Base-by-base conservation (phyloP, 192 early-diverging fungal species). In the Coemansia sp. region DNA sequence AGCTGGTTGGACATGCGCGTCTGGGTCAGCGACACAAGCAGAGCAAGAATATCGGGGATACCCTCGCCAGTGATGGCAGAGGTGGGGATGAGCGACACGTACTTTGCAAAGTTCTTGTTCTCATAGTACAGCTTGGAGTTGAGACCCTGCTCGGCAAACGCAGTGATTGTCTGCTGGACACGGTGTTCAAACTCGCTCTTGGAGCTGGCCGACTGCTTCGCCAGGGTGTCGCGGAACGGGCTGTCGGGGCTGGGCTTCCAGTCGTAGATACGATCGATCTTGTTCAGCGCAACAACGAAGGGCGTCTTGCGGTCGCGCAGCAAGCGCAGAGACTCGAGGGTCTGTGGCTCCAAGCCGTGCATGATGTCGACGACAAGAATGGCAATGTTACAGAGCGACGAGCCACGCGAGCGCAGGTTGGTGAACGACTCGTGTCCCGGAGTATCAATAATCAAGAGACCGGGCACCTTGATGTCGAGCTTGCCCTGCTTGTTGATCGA, bases 351-450 rank as follows among this genome's bases (percentile, higher is more conserved):
- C 49, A 99, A 79, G 42, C 96, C 96, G 77, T 97, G 94, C 87
- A 97, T 94, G 51, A 99, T 97, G 75, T 99, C 96, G 43, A 99
- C 94, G 5, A 99, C 96, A 58, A 99, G 84, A 48, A 98, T 90
- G 39, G 96, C 96, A 77, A 98, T 98, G 83, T 98, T 97, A 81
- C 96, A 98, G 47, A 98, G 86, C 22, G 91, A 94, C 37, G 90
- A 93, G 22, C 96, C 97, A 54, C 97, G 88, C 9, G 91, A 87
- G 40, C 97, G 85, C 62, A 99, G 71, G 77, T 96, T 97, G 13
- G 92, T 90, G 67, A 99, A 99, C 53, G 93, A 94, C 57, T 97
- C 95, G 89, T 99, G 97, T 49, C 97, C 97, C 14, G 97, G 97
- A 13, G 97, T 99, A 72, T 99, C 97, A 50, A 99, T 96, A 56